These are phyloP conservation scores for Hypoxylon sp. DNA, from an alignment of 2,329 filamentous ascomycete species.

Conservation along the genomic window DNA sequence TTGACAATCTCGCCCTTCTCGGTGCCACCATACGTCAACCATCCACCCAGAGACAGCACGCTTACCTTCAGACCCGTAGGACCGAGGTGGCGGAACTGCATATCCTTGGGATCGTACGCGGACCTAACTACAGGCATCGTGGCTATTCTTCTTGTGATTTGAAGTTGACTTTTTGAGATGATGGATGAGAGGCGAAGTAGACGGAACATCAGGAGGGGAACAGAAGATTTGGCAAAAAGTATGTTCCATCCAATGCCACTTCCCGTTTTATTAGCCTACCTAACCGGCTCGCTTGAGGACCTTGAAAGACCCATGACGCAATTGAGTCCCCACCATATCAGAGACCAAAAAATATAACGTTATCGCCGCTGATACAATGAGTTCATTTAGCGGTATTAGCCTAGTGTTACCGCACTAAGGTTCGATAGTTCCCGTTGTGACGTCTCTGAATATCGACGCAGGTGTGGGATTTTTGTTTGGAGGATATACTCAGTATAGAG, in stretches of 20 bases:
- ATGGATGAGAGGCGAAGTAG: conserved; percentile 14
- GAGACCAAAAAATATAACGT: conserved; percentile 2
- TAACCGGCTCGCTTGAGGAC: conserved; percentile 7
- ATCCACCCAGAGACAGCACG: conserved; percentile 51
- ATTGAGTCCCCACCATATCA: conserved; percentile 14
- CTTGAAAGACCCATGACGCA: conserved; percentile 17
- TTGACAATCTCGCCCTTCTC: conserved; percentile 51
- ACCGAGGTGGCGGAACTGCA: conserved; percentile 55
- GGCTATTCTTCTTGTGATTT: conserved; percentile 25
- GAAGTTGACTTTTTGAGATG: conserved; percentile 16
- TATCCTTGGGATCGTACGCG: conserved; percentile 46
- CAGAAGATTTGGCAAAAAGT: conserved; percentile 2
- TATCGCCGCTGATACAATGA: conserved; percentile 2
- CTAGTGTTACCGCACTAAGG: background rate
- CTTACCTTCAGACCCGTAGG: conserved; percentile 55
- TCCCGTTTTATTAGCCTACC: background rate
- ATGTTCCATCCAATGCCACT: conserved; percentile 1
- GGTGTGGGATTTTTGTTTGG: too few relatives aligned
- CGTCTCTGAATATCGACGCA: background rate
- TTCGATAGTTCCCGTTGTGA: background rate
- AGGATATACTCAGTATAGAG: too few relatives aligned
- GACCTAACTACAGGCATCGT: conserved; percentile 41
- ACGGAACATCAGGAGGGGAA: conserved; percentile 28
- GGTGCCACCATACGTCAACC: conserved; percentile 45
- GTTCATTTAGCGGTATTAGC: conserved; percentile 1